Base-by-base conservation (phyloP, 257 asterid genomes). In the Solanum chiquidenum region DNA sequence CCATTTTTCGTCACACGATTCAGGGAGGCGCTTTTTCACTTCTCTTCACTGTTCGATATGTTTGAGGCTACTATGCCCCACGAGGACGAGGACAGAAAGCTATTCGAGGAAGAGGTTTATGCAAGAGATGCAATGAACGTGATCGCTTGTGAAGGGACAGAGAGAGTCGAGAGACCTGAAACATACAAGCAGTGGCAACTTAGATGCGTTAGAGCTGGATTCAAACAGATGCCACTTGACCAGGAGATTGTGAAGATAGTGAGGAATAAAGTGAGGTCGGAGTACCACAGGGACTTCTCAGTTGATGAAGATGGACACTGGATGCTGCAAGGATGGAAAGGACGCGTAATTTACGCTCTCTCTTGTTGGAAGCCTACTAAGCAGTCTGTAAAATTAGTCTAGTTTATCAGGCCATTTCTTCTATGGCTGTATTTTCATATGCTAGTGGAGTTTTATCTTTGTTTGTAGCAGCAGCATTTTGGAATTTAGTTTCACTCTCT, bases 271-370 rank as follows among this genome's bases (percentile, higher is more conserved):
- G 90, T 87, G 31, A 89, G 66, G 82, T 21, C 87, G 13, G 77
- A 38, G 12, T 91, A 91, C 82, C 88, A 91, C 75, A 88, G 85
- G 86, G 91, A 91, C 40, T 89, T 89, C 77, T 25, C 90, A 29
- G 76, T 88, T 9, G 90, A 89, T 69, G 90, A 89, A 86, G 86
- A 89, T 72, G 40, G 91, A 33, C 86, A 84, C 14, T 91, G 93
- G 93, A 77, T 91, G 90, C 73, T 91, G 38, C 91, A 88, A 49
- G 93, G 91, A 20, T 91, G 93, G 91, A 89, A 91, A 83, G 92
- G 93, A n/a, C 86, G 89, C 18, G 89, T 89, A 2, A 46, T 84
- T 58, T 74, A 80, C 46, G 91, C 93, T 23, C 86, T 88, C 80
- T 89, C 92, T 3, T 84, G 85, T 85, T 91, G 93, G 91, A 86